Evolutionary conservation across 1,284 basidiomycete species (phyloP), one percentile per base, ranked within the genome.

Genomic region (Leccinum griseonigrum): DNA sequence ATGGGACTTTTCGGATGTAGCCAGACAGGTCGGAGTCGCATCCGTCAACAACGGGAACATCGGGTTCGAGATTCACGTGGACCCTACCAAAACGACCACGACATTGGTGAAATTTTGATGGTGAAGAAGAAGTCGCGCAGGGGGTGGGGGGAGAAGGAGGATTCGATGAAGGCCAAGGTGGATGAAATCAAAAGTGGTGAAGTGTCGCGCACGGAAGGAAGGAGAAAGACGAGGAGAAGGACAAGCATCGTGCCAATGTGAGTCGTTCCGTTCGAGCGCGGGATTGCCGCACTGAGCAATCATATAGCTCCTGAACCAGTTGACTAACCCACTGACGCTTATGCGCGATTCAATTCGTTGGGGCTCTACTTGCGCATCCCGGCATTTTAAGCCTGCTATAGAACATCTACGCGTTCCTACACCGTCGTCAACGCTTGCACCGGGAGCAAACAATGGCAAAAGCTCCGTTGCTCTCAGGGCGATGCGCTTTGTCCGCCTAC

Each of bases 151-250:
- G 67, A 57, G 60, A 69, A 68, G 64, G 72, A 74, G 9, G 59
- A 55, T 22, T 13, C 62, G 13, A 38, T 60, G 58, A 73, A 71
- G 60, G 51, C 59, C 22, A 87, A 88, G 77, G 77, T 74, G 34
- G 83, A 86, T 59, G 85, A 85, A 85, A 82, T 72, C 82, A 83
- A 68, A 88, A 86, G 73, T 91, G 90, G 88, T 92, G 90, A 90
- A 90, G 83, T 62, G 85, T 92, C 63, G 85, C 87, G 5, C 77
- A 87, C 16, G 86, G 86, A 16, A 77, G 85, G 67, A 79, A 80
- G 53, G 67, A 67, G 22, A 26, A 26, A 26, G 22, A 26, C 22
- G 22, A 26, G 22, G 22, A 26, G 22, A 26, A 26, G 22, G 22
- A 26, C 0, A 63, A 62, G 63, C 67, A 66, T 32, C 77, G 77